Evolutionary conservation across 768 basidiomycete genomes (phyloP).

Genomic region (Crucibulum laeve): DNA sequence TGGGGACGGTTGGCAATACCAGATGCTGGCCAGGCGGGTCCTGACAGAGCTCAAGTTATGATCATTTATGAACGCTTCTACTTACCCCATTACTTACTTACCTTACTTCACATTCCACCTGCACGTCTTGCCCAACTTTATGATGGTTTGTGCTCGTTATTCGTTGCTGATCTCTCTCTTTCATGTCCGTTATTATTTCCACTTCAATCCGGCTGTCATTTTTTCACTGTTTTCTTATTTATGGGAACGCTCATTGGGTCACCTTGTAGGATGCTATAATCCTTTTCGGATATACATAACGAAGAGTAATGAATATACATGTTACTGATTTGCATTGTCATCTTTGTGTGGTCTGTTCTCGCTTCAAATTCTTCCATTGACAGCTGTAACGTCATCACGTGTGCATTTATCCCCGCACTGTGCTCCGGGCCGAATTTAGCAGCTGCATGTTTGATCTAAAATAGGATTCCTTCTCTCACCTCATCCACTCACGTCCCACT

Average conservation of each 20-base stretch:
- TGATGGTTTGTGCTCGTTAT: neutral
- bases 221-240: conserved; percentile 2
- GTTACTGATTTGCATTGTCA: neutral
- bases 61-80: conserved; percentile 16
- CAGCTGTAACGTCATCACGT: too few relatives aligned
- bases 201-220: neutral
- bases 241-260: conserved; percentile 17
- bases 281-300: conserved; percentile 12
- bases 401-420: too few relatives aligned
- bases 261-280: conserved; percentile 14
- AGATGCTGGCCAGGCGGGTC: conserved; percentile 88
- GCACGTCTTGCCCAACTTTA: neutral
- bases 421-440: too few relatives aligned
- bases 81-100: neutral
- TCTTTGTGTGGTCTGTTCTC: too few relatives aligned
- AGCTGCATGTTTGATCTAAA: too few relatives aligned
- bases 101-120: conserved; percentile 3
- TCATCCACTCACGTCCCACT: neutral
- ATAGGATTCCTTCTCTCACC: neutral
- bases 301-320: conserved; percentile 9
- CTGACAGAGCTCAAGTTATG: conserved; percentile 85
- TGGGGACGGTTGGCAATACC: conserved; percentile 96
- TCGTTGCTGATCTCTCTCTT: conserved; percentile 4
- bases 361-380: too few relatives aligned
- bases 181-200: neutral